These are phyloP conservation scores for Rhodotorula sp. DNA, from an alignment of 1,284 basidiomycete genomes.

Conservation along the genomic window DNA sequence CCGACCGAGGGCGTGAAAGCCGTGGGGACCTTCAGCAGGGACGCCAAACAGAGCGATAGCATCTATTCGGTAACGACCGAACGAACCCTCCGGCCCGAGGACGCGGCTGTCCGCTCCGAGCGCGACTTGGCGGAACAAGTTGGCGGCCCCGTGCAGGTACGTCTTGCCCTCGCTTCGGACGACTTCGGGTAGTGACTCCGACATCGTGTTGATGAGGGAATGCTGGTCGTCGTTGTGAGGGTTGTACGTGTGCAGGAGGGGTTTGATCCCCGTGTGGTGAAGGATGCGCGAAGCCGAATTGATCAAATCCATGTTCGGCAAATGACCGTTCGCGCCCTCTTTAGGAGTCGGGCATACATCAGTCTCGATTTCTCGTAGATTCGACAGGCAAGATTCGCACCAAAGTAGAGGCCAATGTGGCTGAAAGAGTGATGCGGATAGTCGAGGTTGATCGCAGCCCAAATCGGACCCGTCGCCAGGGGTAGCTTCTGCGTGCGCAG, in stretches of 20 bases:
- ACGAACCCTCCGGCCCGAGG: constrained; percentile 53
- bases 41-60: constrained; percentile 85
- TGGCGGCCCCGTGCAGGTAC: constrained; percentile 61
- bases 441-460: constrained; percentile 92
- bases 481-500: constrained; percentile 63
- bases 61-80: constrained; percentile 76
- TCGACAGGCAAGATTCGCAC: constrained; percentile 53
- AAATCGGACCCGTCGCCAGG: constrained; percentile 71
- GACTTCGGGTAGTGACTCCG: neutral
- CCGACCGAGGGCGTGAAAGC: constrained; percentile 88
- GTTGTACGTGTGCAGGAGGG: constrained; percentile 60
- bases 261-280: constrained; percentile 67
- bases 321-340: constrained; percentile 92
- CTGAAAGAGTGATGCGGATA: constrained; percentile 96
- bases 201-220: neutral
- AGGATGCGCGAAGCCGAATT: constrained; percentile 78
- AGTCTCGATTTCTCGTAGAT: neutral
- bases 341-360: neutral
- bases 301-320: constrained; percentile 93
- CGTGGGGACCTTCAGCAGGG: constrained; percentile 86
- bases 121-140: constrained; percentile 63
- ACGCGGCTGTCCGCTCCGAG: constrained; percentile 63
- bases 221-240: constrained; percentile 3
- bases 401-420: constrained; percentile 85
- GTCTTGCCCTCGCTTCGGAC: constrained; percentile 50